These are phyloP conservation scores for Kentomonas sorsogonicus DNA, from an alignment of 208 protist species.

Conservation along the genomic window DNA sequence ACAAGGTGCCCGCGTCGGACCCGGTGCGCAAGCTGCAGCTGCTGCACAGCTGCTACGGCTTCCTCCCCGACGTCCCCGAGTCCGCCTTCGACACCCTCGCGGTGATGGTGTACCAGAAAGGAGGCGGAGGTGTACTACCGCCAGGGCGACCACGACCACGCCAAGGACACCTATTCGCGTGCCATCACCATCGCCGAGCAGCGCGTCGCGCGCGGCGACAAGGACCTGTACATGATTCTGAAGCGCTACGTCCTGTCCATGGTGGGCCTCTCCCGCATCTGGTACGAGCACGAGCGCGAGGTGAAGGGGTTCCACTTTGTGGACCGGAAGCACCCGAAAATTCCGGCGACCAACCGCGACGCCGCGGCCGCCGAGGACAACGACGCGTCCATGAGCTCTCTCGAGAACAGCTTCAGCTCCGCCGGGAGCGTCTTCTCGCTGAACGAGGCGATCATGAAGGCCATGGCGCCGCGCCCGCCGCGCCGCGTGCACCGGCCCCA, in stretches of 20 bases:
- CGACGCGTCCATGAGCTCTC: conserved; percentile 35
- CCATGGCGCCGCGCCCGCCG: conserved; percentile 55
- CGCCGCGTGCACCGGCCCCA: conserved; percentile 52
- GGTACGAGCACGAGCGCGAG: conserved; percentile 76
- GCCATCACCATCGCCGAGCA: conserved; percentile 77
- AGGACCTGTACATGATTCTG: conserved; percentile 80
- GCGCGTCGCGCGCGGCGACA: conserved; percentile 64
- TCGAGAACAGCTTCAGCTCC: conserved; percentile 52
- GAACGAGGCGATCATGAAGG: conserved; percentile 69
- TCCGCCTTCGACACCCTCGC: conserved; percentile 62
- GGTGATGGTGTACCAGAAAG: conserved; percentile 72
- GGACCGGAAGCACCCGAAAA: conserved; percentile 23
- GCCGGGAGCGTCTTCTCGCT: conserved; percentile 66
- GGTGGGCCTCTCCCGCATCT: conserved; percentile 73
- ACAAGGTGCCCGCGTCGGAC: conserved; percentile 32
- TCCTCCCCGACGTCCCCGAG: conserved; percentile 51
- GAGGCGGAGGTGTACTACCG: conserved; percentile 65
- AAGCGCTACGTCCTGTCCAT: conserved; percentile 79
- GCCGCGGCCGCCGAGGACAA: conserved; percentile 11
- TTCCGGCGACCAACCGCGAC: conserved; percentile 17
- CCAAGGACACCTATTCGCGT: conserved; percentile 58
- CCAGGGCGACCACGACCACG: conserved; percentile 40
- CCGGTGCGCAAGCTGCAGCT: conserved; percentile 37
- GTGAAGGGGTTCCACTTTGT: conserved; percentile 60
- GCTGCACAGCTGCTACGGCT: conserved; percentile 58